Conservation (phyloP, 352 stramenopile species). For the Phytophthora macrochlamydospora region DNA sequence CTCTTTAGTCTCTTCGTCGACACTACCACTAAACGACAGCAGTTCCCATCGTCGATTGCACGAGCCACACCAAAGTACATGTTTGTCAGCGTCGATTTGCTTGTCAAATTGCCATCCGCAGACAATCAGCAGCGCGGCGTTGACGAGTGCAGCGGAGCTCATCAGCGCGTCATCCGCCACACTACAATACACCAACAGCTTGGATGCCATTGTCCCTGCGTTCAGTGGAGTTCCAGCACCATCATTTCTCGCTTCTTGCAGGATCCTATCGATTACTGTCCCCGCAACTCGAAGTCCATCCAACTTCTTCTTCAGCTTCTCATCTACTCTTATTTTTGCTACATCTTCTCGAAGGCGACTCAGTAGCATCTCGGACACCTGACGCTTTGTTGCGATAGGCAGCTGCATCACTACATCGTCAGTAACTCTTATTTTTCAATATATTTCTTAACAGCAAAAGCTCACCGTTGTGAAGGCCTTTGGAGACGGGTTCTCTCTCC, state of each 20-base stretch:
- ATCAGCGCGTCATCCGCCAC: conserved; percentile 7
- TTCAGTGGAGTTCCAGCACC: neutral
- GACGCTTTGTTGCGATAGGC: conserved; percentile 35
- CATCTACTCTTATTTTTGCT: conserved; percentile 15
- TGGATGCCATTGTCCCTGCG: conserved; percentile 16
- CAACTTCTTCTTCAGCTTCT: conserved; percentile 22
- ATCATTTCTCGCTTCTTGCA: conserved; percentile 11
- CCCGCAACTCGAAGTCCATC: conserved; percentile 15
- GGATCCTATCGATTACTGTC: conserved; percentile 16
- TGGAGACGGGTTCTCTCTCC: conserved; percentile 61
- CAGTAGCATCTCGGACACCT: conserved; percentile 36
- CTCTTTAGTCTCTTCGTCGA: conserved; percentile 4
- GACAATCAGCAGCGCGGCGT: conserved; percentile 36
- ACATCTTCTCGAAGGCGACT: conserved; percentile 20
- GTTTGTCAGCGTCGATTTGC: conserved; percentile 1
- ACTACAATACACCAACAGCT: conserved; percentile 17
- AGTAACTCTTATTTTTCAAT: neutral
- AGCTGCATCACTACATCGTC: conserved; percentile 23
- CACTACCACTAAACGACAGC: neutral
- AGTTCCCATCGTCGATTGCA: conserved; percentile 53
- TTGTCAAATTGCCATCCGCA: conserved; percentile 51
- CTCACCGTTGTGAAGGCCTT: conserved; percentile 59
- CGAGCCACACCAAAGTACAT: conserved; percentile 36
- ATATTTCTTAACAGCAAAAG: neutral
- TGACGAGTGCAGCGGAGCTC: conserved; percentile 22